A percentile compares a stretch with the other conserved stretches of the same genome.
These are phyloP conservation scores for Ophiocordyceps sinensis DNA, from an alignment of 2,329 filamentous ascomycete species.

Conservation along the genomic window DNA sequence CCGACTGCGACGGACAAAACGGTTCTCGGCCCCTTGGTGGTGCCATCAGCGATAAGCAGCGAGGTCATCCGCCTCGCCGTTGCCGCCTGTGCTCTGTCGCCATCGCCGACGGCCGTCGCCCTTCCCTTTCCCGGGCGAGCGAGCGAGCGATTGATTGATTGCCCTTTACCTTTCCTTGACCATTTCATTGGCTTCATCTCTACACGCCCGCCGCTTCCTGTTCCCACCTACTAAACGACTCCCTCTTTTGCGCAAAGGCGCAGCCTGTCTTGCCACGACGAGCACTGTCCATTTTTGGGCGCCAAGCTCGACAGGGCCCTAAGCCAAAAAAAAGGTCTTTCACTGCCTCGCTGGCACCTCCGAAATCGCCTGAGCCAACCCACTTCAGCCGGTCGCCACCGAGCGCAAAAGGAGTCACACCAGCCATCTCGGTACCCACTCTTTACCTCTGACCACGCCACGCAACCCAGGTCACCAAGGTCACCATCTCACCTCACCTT, in stretches of 20 bases:
- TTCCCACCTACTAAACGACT: too few relatives aligned
- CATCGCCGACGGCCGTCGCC: too few relatives aligned
- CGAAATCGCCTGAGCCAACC: slow-evolving; percentile 18
- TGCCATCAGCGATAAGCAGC: too few relatives aligned
- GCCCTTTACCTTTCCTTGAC: too few relatives aligned
- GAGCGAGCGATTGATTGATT: too few relatives aligned
- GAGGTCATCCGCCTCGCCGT: too few relatives aligned
- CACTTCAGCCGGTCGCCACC: slow-evolving; percentile 16
- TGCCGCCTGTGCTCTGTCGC: too few relatives aligned
- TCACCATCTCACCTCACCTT: slow-evolving; percentile 11
- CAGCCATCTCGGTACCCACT: slow-evolving; percentile 13
- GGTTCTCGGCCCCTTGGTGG: not conserved
- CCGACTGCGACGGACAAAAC: not conserved
- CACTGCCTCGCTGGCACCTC: too few relatives aligned
- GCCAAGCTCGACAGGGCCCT: slow-evolving; percentile 5
- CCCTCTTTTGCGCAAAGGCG: not conserved
- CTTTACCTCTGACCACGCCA: slow-evolving; percentile 10
- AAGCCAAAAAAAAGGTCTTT: slow-evolving; percentile 7
- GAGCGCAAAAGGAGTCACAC: slow-evolving; percentile 21
- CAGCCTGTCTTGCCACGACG: not conserved
- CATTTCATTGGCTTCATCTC: too few relatives aligned
- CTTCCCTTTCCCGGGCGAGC: too few relatives aligned
- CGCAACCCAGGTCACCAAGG: slow-evolving; percentile 8
- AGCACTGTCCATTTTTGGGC: slow-evolving; percentile 2
- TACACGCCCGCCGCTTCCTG: too few relatives aligned